Evolutionary conservation across 2,329 filamentous ascomycete genomes (phyloP), one percentile per base, ranked within the genome.

Genomic region (Cladosporium austrohemisphaericum): DNA sequence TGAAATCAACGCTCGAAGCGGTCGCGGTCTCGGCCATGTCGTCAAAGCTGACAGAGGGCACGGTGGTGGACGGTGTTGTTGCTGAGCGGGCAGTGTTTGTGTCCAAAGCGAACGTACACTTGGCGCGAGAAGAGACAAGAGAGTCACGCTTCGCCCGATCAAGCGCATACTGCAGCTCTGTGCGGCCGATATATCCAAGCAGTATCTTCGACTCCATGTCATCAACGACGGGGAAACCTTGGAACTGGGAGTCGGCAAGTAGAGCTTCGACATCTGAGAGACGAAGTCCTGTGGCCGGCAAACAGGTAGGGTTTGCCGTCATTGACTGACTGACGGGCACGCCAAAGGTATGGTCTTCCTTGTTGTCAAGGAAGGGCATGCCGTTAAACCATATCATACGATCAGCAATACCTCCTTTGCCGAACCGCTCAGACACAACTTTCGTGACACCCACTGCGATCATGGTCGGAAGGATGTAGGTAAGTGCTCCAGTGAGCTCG

Each of bases 371-470:
- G 70, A 94, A 98, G 0, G 93, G 93, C 62, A 96, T 95, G 1
- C 93, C 93, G 60, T 89, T 97, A 71, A 96, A 95, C 85, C 90
- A 95, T 60, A 98, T 98, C 88, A 96, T 95, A 54, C 90, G 85
- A 67, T 98, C 93, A 18, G 93, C 93, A 51, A 98, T 97, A 38
- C 93, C 93, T 23, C 92, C 93, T 65, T 92, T 94, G n/a, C 90
- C 89, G 63, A 95, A 93, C 10, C 90, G 77, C 57, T 95, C 89
- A 54, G 87, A 84, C 38, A 98, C 88, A 11, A 88, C 88, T 73
- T 98, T 98, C 31, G 92, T 97, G 25, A 96, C 86, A 41, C 93
- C 93, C 2, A 97, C 93, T 1, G 97, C 93, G 59, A 98, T 96
- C 93, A 98, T 98, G 11, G 92, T 97, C 0, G 93, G 93, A 22